Conservation (phyloP, 768 basidiomycete species). For the Suillus hirtellus region DNA sequence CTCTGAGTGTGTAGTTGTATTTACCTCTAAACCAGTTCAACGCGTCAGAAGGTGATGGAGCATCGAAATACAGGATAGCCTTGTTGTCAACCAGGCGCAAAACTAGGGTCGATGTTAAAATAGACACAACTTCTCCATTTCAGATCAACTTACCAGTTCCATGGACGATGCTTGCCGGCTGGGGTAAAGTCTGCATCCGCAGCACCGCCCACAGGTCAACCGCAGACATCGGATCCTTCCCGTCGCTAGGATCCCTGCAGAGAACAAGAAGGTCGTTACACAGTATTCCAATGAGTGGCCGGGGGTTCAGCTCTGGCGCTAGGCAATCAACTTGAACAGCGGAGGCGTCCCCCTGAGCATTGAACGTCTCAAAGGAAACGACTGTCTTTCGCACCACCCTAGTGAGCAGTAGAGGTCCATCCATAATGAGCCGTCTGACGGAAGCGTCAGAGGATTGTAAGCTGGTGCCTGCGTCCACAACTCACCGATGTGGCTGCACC, state of each 20-base stretch:
- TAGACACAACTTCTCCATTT: neutral
- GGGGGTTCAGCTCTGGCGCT: constrained; percentile 80
- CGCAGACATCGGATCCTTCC: constrained; percentile 65
- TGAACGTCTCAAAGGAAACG: constrained; percentile 78
- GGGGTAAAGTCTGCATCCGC: constrained; percentile 90
- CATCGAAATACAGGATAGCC: constrained; percentile 87
- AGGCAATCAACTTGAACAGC: constrained; percentile 90
- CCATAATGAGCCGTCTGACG: constrained; percentile 85
- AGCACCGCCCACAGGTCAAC: constrained; percentile 98
- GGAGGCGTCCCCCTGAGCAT: constrained; percentile 73
- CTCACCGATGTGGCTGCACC: constrained; percentile 94
- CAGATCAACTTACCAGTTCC: constrained; percentile 61
- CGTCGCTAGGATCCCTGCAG: constrained; percentile 83
- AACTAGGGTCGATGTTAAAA: constrained; percentile 41
- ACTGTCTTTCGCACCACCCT: constrained; percentile 88
- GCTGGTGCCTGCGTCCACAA: constrained; percentile 7
- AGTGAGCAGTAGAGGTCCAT: constrained; percentile 81
- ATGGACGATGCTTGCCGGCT: constrained; percentile 88
- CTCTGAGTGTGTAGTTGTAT: constrained; percentile 13
- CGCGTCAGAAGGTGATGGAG: constrained; percentile 80
- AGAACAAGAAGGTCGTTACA: constrained; percentile 94
- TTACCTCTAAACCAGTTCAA: constrained; percentile 89
- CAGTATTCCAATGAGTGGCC: constrained; percentile 76
- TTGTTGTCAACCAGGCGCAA: constrained; percentile 91
- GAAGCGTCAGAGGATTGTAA: constrained; percentile 14